phyloP scores from a whole-genome alignment of 2,329 filamentous ascomycete species.

The Madurella mycetomatis region DNA sequence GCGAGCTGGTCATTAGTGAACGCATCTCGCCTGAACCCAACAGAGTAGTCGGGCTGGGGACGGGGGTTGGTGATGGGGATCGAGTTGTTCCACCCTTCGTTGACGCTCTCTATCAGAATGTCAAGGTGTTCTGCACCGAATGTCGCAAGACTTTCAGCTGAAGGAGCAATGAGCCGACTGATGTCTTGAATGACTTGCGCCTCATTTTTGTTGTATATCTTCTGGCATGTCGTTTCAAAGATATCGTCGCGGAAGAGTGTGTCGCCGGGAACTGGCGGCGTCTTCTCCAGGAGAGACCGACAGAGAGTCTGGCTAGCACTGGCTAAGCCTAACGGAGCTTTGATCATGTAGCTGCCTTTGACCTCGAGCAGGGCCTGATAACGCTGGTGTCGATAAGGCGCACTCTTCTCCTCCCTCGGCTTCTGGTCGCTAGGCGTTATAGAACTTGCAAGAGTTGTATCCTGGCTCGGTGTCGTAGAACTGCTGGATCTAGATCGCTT shows the following conservation, averaged over 20 bases:
- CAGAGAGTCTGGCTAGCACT: slow-evolving; percentile 31
- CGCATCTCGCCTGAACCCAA: slow-evolving; percentile 37
- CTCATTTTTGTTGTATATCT: slow-evolving; percentile 30
- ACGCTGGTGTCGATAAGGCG: slow-evolving; percentile 33
- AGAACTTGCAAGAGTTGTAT: too few relatives aligned
- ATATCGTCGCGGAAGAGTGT: slow-evolving; percentile 34
- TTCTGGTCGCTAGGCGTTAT: slow-evolving; percentile 36
- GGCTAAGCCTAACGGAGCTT: slow-evolving; percentile 31
- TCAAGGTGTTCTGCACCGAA: slow-evolving; percentile 29
- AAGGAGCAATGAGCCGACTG: slow-evolving; percentile 31
- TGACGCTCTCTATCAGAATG: slow-evolving; percentile 8
- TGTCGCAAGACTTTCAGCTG: slow-evolving; percentile 30
- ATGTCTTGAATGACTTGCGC: slow-evolving; percentile 33
- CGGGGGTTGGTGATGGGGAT: slow-evolving; percentile 33
- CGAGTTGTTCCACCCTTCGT: slow-evolving; percentile 35
- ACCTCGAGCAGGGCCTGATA: slow-evolving; percentile 36
- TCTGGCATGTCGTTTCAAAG: slow-evolving; percentile 31
- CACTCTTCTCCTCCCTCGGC: slow-evolving; percentile 33
- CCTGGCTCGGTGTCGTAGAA: too few relatives aligned
- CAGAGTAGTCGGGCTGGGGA: slow-evolving; percentile 42
- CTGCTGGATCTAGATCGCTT: slow-evolving; percentile 20
- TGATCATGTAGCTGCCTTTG: slow-evolving; percentile 39
- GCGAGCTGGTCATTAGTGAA: slow-evolving; percentile 41
- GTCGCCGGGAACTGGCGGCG: slow-evolving; percentile 29
- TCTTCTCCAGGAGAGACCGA: slow-evolving; percentile 15